Percentiles rank a stretch among this genome's conserved stretches.
These are phyloP conservation scores for Carex arenaria DNA, from an alignment of 202 grass and related monocot species.

Conservation along the genomic window DNA sequence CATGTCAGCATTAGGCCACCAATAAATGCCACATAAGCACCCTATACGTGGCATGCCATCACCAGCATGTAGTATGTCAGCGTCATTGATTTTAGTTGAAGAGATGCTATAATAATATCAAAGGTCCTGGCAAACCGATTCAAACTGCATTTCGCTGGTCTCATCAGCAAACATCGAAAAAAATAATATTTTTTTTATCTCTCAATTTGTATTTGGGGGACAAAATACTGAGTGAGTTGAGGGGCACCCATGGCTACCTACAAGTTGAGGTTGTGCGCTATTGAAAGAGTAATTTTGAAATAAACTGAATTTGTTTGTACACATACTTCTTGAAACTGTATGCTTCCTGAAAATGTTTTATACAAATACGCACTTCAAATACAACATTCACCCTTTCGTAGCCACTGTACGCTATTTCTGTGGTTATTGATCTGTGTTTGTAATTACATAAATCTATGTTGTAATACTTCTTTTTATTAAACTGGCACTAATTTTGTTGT, in stretches of 20 bases:
- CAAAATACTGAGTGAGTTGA: background rate
- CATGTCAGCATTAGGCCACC: background rate
- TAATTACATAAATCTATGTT: background rate
- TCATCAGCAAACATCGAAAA: background rate
- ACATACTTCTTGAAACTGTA: background rate
- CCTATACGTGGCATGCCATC: background rate
- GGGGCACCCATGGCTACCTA: background rate
- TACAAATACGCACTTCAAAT: background rate
- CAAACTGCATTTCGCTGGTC: too few relatives aligned
- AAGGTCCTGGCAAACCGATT: too few relatives aligned
- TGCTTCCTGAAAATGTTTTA: background rate
- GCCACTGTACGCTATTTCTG: background rate
- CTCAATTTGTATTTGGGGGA: background rate
- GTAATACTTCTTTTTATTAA: background rate
- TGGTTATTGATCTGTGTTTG: slow-evolving; percentile 1
- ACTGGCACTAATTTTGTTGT: slow-evolving; percentile 6
- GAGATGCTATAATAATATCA: background rate
- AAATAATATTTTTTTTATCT: background rate
- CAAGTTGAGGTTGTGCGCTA: background rate
- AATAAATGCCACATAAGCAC: background rate
- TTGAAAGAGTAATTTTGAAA: background rate
- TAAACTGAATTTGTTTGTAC: background rate
- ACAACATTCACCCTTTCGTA: background rate
- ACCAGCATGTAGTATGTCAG: background rate
- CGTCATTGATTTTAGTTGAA: background rate